A percentile compares a stretch with the other conserved stretches of the same genome.
Conservation (phyloP, 176 grass and related monocot genomes). For the Cenchrus americanus region DNA sequence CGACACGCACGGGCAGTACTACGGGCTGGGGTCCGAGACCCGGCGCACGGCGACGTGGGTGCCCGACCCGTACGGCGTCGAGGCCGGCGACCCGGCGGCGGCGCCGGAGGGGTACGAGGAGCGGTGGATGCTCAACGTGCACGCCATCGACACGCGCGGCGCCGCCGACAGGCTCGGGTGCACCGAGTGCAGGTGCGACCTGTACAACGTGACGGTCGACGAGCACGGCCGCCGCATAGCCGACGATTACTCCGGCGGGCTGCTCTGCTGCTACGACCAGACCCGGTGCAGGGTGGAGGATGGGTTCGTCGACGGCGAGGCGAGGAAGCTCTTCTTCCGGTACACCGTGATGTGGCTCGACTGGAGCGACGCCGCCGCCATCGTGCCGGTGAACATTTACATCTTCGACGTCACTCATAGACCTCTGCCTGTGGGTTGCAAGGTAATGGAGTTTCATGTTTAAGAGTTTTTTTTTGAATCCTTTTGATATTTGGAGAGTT, state of each 20-base stretch:
- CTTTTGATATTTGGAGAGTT: too few species aligned
- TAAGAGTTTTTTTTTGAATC: too few species aligned
- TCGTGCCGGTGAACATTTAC: constrained; percentile 79
- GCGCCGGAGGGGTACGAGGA: constrained; percentile 68
- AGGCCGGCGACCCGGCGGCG: constrained; percentile 46
- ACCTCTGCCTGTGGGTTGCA: constrained; percentile 44
- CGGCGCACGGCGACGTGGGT: constrained; percentile 83
- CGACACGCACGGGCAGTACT: constrained; percentile 60
- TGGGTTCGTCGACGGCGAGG: constrained; percentile 27
- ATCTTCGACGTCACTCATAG: constrained; percentile 74
- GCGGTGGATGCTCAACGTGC: constrained; percentile 73
- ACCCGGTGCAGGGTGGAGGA: constrained; percentile 55
- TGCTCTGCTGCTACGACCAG: constrained; percentile 75
- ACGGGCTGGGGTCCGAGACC: constrained; percentile 85
- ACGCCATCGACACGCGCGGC: constrained; percentile 79
- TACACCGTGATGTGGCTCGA: constrained; percentile 78
- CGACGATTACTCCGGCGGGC: constrained; percentile 56
- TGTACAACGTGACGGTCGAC: constrained; percentile 75
- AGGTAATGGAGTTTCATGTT: background rate
- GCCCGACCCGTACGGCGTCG: constrained; percentile 89
- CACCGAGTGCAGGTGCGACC: constrained; percentile 82
- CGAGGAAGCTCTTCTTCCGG: constrained; percentile 64
- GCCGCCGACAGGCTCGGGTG: constrained; percentile 59
- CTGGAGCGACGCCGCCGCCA: constrained; percentile 47
- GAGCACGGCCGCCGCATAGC: constrained; percentile 48